A percentile compares a stretch with the other conserved stretches of the same genome.
Conservation (phyloP, 2,329 filamentous ascomycete genomes). For the Trichoderma simmonsii region DNA sequence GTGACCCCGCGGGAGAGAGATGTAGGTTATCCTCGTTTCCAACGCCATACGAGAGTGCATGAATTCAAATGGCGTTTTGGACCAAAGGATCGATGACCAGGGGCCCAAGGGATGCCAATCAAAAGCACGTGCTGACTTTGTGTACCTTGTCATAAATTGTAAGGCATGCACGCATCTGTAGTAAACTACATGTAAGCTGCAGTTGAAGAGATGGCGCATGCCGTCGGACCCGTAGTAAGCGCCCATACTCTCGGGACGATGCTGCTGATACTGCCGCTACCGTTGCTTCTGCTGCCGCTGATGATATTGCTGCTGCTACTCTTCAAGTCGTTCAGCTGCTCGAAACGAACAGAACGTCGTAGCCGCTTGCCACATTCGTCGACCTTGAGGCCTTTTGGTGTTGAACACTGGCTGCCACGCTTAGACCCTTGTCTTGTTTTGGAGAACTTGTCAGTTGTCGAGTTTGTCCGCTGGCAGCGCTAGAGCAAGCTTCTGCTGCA, state of each 20-base stretch:
- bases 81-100: background rate
- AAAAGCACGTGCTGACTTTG: background rate
- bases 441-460: background rate
- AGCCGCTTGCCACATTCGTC: background rate
- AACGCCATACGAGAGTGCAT: background rate
- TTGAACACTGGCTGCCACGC: background rate
- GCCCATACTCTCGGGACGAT: background rate
- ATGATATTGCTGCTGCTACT: background rate
- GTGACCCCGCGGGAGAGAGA: background rate
- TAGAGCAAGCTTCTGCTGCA: background rate
- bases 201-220: background rate
- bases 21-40: background rate
- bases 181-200: background rate
- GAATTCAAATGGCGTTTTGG: background rate
- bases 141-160: background rate
- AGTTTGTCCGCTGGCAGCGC: background rate
- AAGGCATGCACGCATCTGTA: background rate
- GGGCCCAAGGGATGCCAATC: background rate
- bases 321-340: background rate
- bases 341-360: background rate
- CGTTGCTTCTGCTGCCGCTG: background rate
- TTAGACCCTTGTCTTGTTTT: background rate
- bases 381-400: background rate
- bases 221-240: slow-evolving; percentile 3
- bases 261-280: background rate